Evolutionary conservation across 306 rosid species (phyloP), one percentile per base, ranked within the genome.

Genomic region (Rubus idaeus): DNA sequence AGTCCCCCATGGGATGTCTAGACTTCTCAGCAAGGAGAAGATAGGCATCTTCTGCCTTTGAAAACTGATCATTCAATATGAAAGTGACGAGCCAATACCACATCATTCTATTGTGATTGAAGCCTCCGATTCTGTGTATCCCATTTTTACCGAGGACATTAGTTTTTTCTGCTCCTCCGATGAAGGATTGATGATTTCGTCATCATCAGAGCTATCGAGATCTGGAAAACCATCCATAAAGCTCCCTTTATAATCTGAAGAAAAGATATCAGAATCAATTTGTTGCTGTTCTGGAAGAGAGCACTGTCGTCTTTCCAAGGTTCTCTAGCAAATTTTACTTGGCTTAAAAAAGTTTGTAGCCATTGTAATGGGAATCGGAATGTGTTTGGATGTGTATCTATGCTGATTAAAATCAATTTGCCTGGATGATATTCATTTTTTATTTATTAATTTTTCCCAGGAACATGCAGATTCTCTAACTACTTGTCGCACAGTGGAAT

Each of bases 31-130:
- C 50, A 12, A 46, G 13, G 50, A 46, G 13, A 3, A 46, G 50
- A 10, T 46, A 12, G 10, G 50, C 3, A 8, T 8, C 50, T 30
- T 30, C 35, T 30, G 50, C 12, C 50, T 46, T 46, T 46, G 50
- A 3, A 46, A 46, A 46, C 50, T 46, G 13, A 46, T 13, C 50
- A 46, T 10, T 0, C 3, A 12, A 46, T 46, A 46, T 46, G 12
- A 46, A 46, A 46, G 50, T 46, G 50, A 46, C 50, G 10, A 46
- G 50, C 50, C 12, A 10, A 72, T 46, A 91, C 96, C 98, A 73
- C 91, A 91, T 90, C 97, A 90, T 74, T 91, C 90, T 16, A 91
- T 47, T 52, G 97, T 97, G 51, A 77, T 47, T 53, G 87, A 83
- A 78, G 93, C 97, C 83, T 89, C 97, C 9, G 78, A 85, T 53